Percentiles rank a stretch among this genome's conserved stretches.
Conservation (phyloP, 495 filamentous ascomycete species). For the Annulohypoxylon bovei region DNA sequence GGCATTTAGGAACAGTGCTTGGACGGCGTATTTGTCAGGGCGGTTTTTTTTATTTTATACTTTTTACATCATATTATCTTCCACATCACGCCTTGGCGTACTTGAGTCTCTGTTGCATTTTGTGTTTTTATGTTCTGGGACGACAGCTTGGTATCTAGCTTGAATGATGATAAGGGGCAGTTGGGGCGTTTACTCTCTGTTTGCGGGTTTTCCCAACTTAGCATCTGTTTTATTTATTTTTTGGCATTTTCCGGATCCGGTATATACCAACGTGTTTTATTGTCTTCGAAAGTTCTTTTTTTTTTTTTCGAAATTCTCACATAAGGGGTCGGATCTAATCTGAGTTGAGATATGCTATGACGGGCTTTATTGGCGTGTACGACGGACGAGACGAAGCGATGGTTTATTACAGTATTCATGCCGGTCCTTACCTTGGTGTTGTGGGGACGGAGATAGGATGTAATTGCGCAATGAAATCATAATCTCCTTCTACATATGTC, state of each 20-base stretch:
- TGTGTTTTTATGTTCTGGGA: constrained; percentile 12
- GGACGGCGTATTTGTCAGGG: constrained; percentile 35
- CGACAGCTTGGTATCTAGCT: constrained; percentile 5
- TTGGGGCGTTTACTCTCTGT: constrained; percentile 15
- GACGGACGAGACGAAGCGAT: constrained; percentile 5
- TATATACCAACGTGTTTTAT: constrained; percentile 35
- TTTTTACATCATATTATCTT: not conserved
- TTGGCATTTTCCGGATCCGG: constrained; percentile 43
- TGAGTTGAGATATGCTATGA: not conserved
- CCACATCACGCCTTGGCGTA: constrained; percentile 27
- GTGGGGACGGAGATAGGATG: not conserved
- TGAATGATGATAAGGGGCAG: not conserved
- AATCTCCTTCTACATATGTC: not conserved
- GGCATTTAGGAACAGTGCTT: constrained; percentile 22
- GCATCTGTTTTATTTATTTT: constrained; percentile 20
- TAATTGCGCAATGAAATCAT: constrained; percentile 20
- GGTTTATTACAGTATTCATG: not conserved
- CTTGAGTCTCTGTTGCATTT: not conserved
- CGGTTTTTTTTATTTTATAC: not conserved
- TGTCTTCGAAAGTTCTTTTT: not conserved
- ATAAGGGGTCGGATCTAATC: not conserved
- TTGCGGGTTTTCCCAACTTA: constrained; percentile 16
- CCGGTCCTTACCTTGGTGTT: not conserved
- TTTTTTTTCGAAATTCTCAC: not conserved
- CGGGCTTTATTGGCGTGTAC: not conserved